Conservation (phyloP, 2,329 filamentous ascomycete genomes). For the Cladosporium sp. region DNA sequence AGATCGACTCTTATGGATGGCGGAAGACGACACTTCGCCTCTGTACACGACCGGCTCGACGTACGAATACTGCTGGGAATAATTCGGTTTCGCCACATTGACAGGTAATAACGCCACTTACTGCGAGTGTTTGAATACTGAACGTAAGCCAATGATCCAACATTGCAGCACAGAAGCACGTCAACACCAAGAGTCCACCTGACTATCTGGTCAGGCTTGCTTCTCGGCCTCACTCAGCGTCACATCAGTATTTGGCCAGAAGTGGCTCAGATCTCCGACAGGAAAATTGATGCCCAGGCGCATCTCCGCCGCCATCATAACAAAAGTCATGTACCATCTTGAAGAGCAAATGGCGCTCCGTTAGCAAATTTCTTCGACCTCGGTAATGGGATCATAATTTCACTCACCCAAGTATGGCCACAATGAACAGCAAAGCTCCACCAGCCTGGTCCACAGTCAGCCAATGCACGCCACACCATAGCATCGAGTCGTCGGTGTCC, state of each 20-base stretch:
- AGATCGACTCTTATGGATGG: no score
- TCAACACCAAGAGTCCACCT: no score
- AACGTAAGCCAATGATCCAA: no score
- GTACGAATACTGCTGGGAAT: no score
- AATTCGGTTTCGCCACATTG: no score
- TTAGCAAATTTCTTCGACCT: not conserved
- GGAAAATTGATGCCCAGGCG: not conserved
- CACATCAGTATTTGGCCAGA: not conserved
- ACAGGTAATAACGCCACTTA: no score
- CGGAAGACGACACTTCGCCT: no score
- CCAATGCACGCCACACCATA: not conserved
- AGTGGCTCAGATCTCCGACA: not conserved
- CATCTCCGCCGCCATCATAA: not conserved
- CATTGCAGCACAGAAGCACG: not conserved
- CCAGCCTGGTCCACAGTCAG: not conserved
- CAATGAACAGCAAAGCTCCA: not conserved
- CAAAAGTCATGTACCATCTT: not conserved
- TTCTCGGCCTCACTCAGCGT: not conserved
- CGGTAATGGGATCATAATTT: accelerated
- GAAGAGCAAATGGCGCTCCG: not conserved
- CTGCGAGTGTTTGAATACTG: no score
- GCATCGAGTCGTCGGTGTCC: not conserved
- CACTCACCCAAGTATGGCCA: not conserved
- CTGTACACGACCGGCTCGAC: no score
- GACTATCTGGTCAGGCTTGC: not conserved